Evolutionary conservation across 2,329 filamentous ascomycete genomes (phyloP).

Genomic region (Aurifilum marmelostoma): DNA sequence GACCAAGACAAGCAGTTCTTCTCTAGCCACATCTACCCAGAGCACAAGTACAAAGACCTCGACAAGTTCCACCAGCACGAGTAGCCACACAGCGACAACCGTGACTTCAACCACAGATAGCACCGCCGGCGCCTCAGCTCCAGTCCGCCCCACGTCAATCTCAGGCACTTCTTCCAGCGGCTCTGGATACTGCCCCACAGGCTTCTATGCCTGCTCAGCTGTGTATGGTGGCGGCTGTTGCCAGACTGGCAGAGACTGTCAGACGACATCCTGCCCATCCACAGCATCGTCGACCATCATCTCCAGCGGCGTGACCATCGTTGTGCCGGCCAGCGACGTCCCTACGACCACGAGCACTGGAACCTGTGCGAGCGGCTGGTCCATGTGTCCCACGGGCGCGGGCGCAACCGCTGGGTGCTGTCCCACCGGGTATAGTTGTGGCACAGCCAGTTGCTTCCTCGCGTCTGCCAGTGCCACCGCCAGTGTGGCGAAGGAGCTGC

Average conservation of each 20-base stretch:
- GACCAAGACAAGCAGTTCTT: conserved; percentile 35
- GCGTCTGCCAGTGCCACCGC: conserved; percentile 55
- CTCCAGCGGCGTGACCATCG: conserved; percentile 70
- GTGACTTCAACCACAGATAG: conserved; percentile 43
- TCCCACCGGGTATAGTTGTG: conserved; percentile 76
- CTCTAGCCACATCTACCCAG: conserved; percentile 39
- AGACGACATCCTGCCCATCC: conserved; percentile 75
- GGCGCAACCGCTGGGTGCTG: conserved; percentile 81
- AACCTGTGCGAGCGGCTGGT: conserved; percentile 81
- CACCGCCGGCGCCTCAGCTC: conserved; percentile 40
- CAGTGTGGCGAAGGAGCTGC: conserved; percentile 59
- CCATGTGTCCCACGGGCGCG: conserved; percentile 61
- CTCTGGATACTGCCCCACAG: conserved; percentile 71
- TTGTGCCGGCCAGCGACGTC: conserved; percentile 59
- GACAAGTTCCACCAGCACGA: conserved; percentile 38
- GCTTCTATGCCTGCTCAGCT: conserved; percentile 89
- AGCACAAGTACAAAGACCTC: conserved; percentile 44
- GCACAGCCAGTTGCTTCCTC: conserved; percentile 70
- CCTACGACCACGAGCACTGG: conserved; percentile 45
- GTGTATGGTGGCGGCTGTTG: conserved; percentile 85
- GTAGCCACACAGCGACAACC: not conserved
- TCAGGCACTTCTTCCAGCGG: conserved; percentile 38
- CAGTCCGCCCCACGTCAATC: conserved; percentile 51
- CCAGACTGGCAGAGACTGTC: conserved; percentile 82
- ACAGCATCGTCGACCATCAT: conserved; percentile 65